Evolutionary conservation across 139 green algal genomes (phyloP), one percentile per base, ranked within the genome.

Genomic region (Astrephomene gubernaculifera): DNA sequence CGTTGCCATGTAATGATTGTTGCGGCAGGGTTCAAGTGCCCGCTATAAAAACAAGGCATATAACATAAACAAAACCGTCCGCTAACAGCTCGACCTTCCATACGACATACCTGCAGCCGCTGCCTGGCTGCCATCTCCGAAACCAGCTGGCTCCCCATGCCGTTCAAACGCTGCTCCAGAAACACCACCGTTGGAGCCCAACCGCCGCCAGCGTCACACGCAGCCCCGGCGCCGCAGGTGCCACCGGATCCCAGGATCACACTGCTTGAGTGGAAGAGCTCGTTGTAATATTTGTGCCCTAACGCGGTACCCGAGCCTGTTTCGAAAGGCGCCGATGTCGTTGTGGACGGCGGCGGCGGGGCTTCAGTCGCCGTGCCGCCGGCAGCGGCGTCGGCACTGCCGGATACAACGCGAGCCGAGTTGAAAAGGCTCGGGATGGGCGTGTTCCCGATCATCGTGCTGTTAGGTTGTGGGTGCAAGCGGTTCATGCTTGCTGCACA

Each of bases 131-230:
- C 24, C 0, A 52, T 36, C 68, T 86, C 68, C 25, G 53, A 29
- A 22, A 52, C 68, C 17, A 86, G 67, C 80, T 86, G 80, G 24
- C 49, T 39, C 8, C 31, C 68, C 38, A 86, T 38, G 14, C 27
- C 35, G 36, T 67, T 52, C 14, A 86, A 61, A 29, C 80, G 64
- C 64, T 85, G 63, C 65, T 85, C 79, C 63, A 85, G 63, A n/a
- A 74, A 83, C 8, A 33, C 61, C n/a, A 54, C 29, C 22, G 38
- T 61, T 38, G 75, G 21, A 25, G 17, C 7, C 43, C 29, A 21
- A 10, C 27, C 14, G 2, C 53, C 45, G n/a, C n/a, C n/a, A n/a
- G n/a, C n/a, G n/a, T n/a, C n/a, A n/a, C n/a, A n/a, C n/a, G n/a
- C n/a, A n/a, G n/a, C n/a, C n/a, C n/a, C n/a, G n/a, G n/a, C n/a